Evolutionary conservation across 495 filamentous ascomycete species (phyloP).

Genomic region (Talaromyces liani): DNA sequence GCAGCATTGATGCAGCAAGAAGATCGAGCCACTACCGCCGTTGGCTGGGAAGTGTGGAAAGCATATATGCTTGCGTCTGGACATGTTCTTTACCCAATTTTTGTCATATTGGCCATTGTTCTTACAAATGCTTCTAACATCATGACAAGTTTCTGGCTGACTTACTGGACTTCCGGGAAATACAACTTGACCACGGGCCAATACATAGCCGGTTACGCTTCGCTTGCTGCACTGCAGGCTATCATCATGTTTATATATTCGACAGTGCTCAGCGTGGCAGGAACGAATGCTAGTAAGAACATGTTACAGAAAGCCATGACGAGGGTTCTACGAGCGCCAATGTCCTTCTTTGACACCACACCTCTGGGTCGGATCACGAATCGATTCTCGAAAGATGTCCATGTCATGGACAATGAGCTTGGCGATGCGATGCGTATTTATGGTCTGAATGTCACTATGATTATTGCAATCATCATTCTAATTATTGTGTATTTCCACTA

Average conservation of each 20-base stretch:
- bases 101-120: slow-evolving; percentile 58
- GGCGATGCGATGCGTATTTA: slow-evolving; percentile 92
- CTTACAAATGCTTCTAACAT: slow-evolving; percentile 78
- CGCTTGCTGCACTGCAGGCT: slow-evolving; percentile 61
- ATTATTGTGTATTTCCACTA: slow-evolving; percentile 94
- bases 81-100: slow-evolving; percentile 56
- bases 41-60: slow-evolving; percentile 75
- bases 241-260: slow-evolving; percentile 74
- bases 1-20: slow-evolving; percentile 82
- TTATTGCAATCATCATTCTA: slow-evolving; percentile 70
- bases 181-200: slow-evolving; percentile 48
- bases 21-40: slow-evolving; percentile 73
- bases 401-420: slow-evolving; percentile 91
- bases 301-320: slow-evolving; percentile 79
- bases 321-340: slow-evolving; percentile 78
- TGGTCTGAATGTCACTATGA: slow-evolving; percentile 73
- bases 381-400: slow-evolving; percentile 90
- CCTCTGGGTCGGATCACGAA: slow-evolving; percentile 95
- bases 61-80: slow-evolving; percentile 79
- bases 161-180: slow-evolving; percentile 80
- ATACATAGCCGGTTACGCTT: slow-evolving; percentile 86
- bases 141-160: slow-evolving; percentile 82
- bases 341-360: slow-evolving; percentile 97
- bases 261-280: slow-evolving; percentile 51
- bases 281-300: slow-evolving; percentile 71